A percentile compares a stretch with the other conserved stretches of the same genome.
Evolutionary conservation across 805 yeast species (phyloP).

Genomic region (Clavispora vitiphila): DNA sequence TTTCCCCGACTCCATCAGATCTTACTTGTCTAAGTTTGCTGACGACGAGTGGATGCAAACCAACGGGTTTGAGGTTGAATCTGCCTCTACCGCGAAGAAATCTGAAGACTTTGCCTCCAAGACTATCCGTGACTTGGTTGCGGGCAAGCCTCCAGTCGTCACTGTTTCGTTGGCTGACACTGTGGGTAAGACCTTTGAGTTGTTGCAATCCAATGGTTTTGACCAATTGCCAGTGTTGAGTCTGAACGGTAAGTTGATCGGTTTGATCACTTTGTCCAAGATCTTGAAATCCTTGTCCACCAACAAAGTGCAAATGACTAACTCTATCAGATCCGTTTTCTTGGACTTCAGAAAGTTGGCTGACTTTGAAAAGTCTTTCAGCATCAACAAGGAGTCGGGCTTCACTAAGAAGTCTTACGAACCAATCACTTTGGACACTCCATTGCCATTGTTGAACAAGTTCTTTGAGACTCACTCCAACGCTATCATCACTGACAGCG

Average conservation of each 20-base stretch:
- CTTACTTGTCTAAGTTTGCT: slow-evolving; percentile 80
- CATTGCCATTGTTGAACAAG: slow-evolving; percentile 61
- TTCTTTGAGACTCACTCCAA: slow-evolving; percentile 83
- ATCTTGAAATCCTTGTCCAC: slow-evolving; percentile 63
- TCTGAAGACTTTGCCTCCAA: slow-evolving; percentile 35
- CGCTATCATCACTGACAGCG: slow-evolving; percentile 72
- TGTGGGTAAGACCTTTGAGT: slow-evolving; percentile 59
- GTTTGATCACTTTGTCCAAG: slow-evolving; percentile 71
- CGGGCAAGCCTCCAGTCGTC: slow-evolving; percentile 68
- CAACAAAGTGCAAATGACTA: slow-evolving; percentile 50
- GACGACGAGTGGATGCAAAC: slow-evolving; percentile 88
- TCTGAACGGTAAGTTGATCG: slow-evolving; percentile 57
- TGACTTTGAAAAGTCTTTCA: slow-evolving; percentile 60
- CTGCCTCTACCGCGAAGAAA: slow-evolving; percentile 38
- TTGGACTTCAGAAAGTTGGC: slow-evolving; percentile 71
- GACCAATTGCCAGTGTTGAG: slow-evolving; percentile 80
- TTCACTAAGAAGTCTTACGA: slow-evolving; percentile 63
- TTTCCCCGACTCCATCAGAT: slow-evolving; percentile 83
- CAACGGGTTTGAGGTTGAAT: slow-evolving; percentile 63
- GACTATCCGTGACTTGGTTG: slow-evolving; percentile 62
- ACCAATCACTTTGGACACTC: slow-evolving; percentile 60
- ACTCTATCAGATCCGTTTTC: slow-evolving; percentile 54
- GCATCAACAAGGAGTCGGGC: slow-evolving; percentile 51
- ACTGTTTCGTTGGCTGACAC: slow-evolving; percentile 59
- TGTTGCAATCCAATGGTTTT: slow-evolving; percentile 70